Conservation (phyloP, 75 land plant species). For the Pinus taeda region DNA sequence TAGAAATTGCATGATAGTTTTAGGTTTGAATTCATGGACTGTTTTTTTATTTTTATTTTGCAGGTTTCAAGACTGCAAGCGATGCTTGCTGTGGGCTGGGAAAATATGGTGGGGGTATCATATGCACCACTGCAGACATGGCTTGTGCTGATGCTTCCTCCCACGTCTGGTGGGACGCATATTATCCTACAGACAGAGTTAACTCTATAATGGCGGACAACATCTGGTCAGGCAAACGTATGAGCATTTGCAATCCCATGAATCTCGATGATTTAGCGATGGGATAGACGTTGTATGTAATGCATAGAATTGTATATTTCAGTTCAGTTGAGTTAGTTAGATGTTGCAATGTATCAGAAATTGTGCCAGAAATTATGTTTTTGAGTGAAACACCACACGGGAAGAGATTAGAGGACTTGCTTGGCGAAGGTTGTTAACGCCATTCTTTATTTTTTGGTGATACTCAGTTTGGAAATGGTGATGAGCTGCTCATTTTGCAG, state of each 20-base stretch:
- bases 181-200: constrained; percentile 73
- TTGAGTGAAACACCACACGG: no score
- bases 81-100: constrained; percentile 89
- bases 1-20: background rate
- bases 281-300: no score
- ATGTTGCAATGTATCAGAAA: no score
- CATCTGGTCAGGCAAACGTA: constrained; percentile 46
- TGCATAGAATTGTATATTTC: no score
- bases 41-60: background rate
- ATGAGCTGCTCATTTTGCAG: no score
- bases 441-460: no score
- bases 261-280: constrained; percentile 24
- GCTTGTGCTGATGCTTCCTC: constrained; percentile 60
- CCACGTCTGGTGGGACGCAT: constrained; percentile 84
- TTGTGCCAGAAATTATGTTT: no score
- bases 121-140: constrained; percentile 51
- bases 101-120: constrained; percentile 56
- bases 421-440: no score
- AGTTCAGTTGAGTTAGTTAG: no score
- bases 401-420: no score
- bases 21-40: constrained; percentile 7
- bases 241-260: constrained; percentile 46
- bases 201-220: constrained; percentile 62
- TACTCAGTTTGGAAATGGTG: no score
- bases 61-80: constrained; percentile 57